A percentile compares a stretch with the other conserved stretches of the same genome.
phyloP scores from a whole-genome alignment of 2,329 filamentous ascomycete species.

The Xylaria sp. region DNA sequence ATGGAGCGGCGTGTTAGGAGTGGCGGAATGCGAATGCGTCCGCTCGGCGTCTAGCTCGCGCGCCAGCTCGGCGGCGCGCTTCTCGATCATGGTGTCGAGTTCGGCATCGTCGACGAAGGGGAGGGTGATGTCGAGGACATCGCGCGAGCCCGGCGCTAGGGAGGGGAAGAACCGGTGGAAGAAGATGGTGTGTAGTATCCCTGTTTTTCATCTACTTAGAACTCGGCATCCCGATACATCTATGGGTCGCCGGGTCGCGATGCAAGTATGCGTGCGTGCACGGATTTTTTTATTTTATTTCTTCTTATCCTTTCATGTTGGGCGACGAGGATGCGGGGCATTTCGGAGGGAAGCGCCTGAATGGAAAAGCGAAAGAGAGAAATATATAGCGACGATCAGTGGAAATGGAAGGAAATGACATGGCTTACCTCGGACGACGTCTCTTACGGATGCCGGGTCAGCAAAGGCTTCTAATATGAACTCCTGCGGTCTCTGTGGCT shows the following conservation, averaged over 20 bases:
- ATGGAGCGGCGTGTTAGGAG: slow-evolving; percentile 31
- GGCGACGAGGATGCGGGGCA: slow-evolving; percentile 19
- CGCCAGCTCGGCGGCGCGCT: slow-evolving; percentile 78
- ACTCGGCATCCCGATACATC: neutral
- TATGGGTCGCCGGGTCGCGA: slow-evolving; percentile 26
- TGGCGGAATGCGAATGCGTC: slow-evolving; percentile 30
- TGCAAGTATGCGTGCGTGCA: neutral
- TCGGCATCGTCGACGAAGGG: slow-evolving; percentile 89
- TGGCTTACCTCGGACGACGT: slow-evolving; percentile 83
- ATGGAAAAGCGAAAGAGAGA: neutral
- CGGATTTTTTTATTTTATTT: neutral
- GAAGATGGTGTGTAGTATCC: slow-evolving; percentile 95
- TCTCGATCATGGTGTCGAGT: slow-evolving; percentile 91
- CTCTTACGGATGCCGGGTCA: slow-evolving; percentile 85
- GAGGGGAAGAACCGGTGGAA: slow-evolving; percentile 97
- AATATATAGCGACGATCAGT: neutral
- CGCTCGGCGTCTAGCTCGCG: slow-evolving; percentile 73
- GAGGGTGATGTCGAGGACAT: slow-evolving; percentile 88
- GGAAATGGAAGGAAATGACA: too few species aligned
- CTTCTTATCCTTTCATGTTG: too few species aligned
- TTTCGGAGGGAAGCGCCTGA: neutral
- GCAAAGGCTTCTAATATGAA: slow-evolving; percentile 94
- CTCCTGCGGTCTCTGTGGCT: slow-evolving; percentile 70
- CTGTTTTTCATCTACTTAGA: slow-evolving; percentile 52
- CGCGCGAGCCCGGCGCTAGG: slow-evolving; percentile 79